A percentile compares a stretch with the other conserved stretches of the same genome.
Conservation (phyloP, 257 asterid genomes). For the Ehretia macrophylla region DNA sequence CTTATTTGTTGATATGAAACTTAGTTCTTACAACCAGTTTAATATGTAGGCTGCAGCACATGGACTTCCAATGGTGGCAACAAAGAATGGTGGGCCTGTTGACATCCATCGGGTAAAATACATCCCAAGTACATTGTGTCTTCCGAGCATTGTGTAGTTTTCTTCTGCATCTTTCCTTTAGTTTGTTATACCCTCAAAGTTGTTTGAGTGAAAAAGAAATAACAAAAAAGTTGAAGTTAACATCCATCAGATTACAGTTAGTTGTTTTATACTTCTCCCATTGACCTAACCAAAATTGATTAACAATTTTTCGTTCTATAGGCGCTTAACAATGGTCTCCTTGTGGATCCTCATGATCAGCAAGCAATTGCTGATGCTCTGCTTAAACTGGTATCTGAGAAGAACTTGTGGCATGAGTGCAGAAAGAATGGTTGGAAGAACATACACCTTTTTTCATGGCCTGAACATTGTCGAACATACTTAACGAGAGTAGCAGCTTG, state of each 20-base stretch:
- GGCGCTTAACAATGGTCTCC: constrained; percentile 77
- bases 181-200: neutral
- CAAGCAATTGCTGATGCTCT: constrained; percentile 62
- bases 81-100: constrained; percentile 55
- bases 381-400: constrained; percentile 70
- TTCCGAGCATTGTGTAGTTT: neutral
- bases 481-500: constrained; percentile 68
- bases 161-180: neutral
- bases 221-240: too few relatives aligned
- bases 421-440: constrained; percentile 68
- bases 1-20: neutral
- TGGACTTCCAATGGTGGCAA: constrained; percentile 56
- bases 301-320: constrained; percentile 5
- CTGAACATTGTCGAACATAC: constrained; percentile 83
- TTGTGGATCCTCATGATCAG: constrained; percentile 80
- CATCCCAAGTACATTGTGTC: neutral
- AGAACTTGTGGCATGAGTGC: constrained; percentile 77
- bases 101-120: constrained; percentile 44
- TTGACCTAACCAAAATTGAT: neutral
- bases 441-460: constrained; percentile 85
- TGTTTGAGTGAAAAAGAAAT: too few relatives aligned
- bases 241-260: too few relatives aligned
- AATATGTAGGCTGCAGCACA: constrained; percentile 50
- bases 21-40: constrained; percentile 1
- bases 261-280: too few relatives aligned